Conservation (phyloP, 1,284 basidiomycete species). For the Inonotus hispidus region DNA sequence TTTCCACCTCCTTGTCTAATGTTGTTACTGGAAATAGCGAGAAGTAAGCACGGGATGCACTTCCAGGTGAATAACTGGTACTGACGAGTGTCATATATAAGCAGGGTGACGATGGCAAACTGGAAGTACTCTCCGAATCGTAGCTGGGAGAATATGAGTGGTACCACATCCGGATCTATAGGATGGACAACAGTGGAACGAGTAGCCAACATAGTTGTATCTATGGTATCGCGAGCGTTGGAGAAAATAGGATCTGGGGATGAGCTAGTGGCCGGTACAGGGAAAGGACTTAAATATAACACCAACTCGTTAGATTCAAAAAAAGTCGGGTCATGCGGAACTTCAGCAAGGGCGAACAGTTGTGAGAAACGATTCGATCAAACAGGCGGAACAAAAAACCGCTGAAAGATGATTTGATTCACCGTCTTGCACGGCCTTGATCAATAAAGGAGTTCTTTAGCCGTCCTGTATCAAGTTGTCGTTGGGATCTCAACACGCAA, state of each 20-base stretch:
- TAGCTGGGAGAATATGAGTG: neutral
- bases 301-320: too few species aligned
- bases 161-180: neutral
- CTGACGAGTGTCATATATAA: neutral
- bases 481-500: too few species aligned
- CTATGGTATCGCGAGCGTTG: too few species aligned
- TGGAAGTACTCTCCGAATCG: slow-evolving; percentile 1
- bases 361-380: too few species aligned
- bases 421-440: too few species aligned
- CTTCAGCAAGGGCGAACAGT: too few species aligned
- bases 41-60: neutral
- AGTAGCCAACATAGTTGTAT: neutral
- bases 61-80: neutral
- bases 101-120: slow-evolving; percentile 1
- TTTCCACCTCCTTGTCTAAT: slow-evolving; percentile 1
- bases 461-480: too few species aligned
- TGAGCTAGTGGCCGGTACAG: neutral
- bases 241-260: neutral
- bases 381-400: too few species aligned
- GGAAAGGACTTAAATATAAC: too few species aligned
- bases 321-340: too few species aligned
- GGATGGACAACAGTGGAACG: neutral
- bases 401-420: too few species aligned
- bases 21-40: neutral
- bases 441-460: too few species aligned